A percentile compares a stretch with the other conserved stretches of the same genome.
These are phyloP conservation scores for Aspergillus ibericus DNA, from an alignment of 2,329 filamentous ascomycete species.

Conservation along the genomic window DNA sequence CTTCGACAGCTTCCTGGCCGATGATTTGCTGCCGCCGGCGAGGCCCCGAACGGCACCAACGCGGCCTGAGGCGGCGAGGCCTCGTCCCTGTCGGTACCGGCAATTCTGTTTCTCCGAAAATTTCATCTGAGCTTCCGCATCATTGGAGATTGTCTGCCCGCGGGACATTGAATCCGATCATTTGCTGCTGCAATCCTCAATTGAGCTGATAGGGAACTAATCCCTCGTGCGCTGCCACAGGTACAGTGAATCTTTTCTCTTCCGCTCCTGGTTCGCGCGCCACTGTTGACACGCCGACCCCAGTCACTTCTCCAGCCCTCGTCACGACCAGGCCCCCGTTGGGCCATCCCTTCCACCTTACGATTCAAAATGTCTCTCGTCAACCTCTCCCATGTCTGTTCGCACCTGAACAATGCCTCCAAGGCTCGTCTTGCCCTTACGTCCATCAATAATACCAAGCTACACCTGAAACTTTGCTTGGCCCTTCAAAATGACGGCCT, in stretches of 20 bases:
- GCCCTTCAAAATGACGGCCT: constrained; percentile 82
- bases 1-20: constrained; percentile 16
- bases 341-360: constrained; percentile 18
- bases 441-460: constrained; percentile 75
- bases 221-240: background rate
- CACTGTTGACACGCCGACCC: constrained; percentile 5
- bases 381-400: constrained; percentile 77
- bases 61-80: constrained; percentile 1
- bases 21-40: constrained; percentile 11
- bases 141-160: constrained; percentile 3
- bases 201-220: background rate
- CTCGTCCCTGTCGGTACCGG: constrained; percentile 3
- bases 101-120: constrained; percentile 38
- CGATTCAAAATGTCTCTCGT: constrained; percentile 65
- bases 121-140: constrained; percentile 31
- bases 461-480: constrained; percentile 73
- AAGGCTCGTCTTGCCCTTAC: constrained; percentile 81
- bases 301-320: background rate
- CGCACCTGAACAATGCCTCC: constrained; percentile 86
- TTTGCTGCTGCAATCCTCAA: background rate
- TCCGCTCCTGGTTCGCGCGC: background rate
- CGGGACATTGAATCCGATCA: background rate
- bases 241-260: background rate
- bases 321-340: constrained; percentile 16
- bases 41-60: background rate